Evolutionary conservation across 2,329 filamentous ascomycete genomes (phyloP), one percentile per base, ranked within the genome.

Genomic region (Pseudocercospora macadamiae): DNA sequence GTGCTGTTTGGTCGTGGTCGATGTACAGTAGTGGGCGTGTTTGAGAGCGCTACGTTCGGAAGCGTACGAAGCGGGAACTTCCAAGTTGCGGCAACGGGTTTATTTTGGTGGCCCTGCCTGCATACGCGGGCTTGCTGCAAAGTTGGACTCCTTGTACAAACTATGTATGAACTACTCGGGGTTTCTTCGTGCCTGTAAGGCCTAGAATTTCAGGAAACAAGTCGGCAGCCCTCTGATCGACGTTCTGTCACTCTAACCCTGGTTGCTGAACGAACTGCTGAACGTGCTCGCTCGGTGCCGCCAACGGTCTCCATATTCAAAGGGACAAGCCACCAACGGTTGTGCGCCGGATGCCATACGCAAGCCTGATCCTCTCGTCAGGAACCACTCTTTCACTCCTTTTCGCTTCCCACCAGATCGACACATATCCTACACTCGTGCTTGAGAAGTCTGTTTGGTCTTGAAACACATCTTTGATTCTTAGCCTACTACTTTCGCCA

Each of bases 161-260:
- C n/a, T n/a, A n/a, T n/a, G n/a, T n/a, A n/a, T n/a, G n/a, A n/a
- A 14, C 21, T 28, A 18, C 7, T 55, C 53, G 53, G 53, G 14
- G 21, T 36, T 49, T 55, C 53, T 49, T 55, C 53, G 53, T 42
- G 18, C 23, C 26, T 28, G 36, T 26, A 37, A 36, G 23, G 37
- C 48, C 53, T 55, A 42, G 53, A 55, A 4, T 26, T 21, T 18
- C 37, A n/a, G n/a, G n/a, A n/a, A n/a, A n/a, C n/a, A n/a, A n/a
- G n/a, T n/a, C n/a, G n/a, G n/a, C n/a, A n/a, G n/a, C n/a, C n/a
- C n/a, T n/a, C 34, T 21, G 47, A 51, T 30, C 47, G 18, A 44
- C 14, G 45, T 19, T 21, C 39, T 23, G 39, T 25, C 21, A 25
- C 42, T 45, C 42, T 45, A 21, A 45, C 25, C 42, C 42, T 45